Base-by-base conservation (phyloP, 768 basidiomycete species). In the Xerocomus brunneocitrinus region DNA sequence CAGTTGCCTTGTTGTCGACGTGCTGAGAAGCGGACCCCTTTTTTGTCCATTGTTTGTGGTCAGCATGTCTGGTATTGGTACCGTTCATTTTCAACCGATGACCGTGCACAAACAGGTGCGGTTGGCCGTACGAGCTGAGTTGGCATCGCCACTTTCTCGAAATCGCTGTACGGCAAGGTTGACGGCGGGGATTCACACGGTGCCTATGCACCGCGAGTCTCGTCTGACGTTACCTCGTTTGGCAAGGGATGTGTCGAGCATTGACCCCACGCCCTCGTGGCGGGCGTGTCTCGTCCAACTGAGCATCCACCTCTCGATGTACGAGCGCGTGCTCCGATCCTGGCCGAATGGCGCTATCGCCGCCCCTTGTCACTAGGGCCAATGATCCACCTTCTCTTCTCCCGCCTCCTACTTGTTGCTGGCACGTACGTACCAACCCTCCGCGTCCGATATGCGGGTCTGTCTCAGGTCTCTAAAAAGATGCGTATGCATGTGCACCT, bases 61-160 rank as follows among this genome's bases (percentile, higher is more conserved):
- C 66, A 71, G 25, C 46, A n/a, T 22, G 24, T 56, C 53, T 63
- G 55, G 49, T 55, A 42, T 46, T 57, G 62, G 47, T 8, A 46
- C 57, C 51, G 53, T 61, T 64, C 49, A 64, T 64, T 64, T 64
- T 39, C 13, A 31, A 56, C 38, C 51, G 59, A 61, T 66, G 61
- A 50, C 47, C 55, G 53, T 57, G 52, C 51, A 49, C 53, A 46
- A 56, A 25, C 25, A 25, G 6, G 53, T 31, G 32, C 24, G 42
- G 65, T 57, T 39, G 53, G 44, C 19, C 57, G 59, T 28, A 64
- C 59, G 31, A 64, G 54, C 27, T 50, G 54, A 52, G 62, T 51
- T 45, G 30, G n/a, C 47, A 65, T 54, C 39, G 59, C 53, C 45
- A 43, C 34, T 27, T 50, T 59, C 31, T 57, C 55, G 39, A 56